Evolutionary conservation across 164 flowering plant genomes (phyloP).

Genomic region (Stephania yunnanensis): DNA sequence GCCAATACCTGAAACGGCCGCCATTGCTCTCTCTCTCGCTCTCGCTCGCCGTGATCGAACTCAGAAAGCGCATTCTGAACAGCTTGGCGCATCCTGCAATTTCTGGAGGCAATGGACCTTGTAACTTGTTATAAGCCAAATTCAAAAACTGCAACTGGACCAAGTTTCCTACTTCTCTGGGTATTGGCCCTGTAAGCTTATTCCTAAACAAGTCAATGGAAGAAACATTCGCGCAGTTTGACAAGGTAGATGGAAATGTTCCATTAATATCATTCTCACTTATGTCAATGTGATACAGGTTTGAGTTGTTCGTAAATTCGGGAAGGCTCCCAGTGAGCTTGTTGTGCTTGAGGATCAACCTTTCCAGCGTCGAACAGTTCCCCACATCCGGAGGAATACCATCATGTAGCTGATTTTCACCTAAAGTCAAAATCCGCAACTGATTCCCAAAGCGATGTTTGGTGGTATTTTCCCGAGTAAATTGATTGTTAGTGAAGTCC

Average conservation of each 20-base stretch:
- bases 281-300: slow-evolving; percentile 37
- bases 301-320: slow-evolving; percentile 29
- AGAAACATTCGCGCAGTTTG: slow-evolving; percentile 42
- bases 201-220: slow-evolving; percentile 58
- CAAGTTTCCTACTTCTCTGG: slow-evolving; percentile 49
- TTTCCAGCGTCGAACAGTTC: slow-evolving; percentile 43
- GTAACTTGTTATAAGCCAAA: slow-evolving; percentile 49
- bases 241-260: slow-evolving; percentile 53
- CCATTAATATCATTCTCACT: slow-evolving; percentile 46
- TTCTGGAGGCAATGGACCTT: slow-evolving; percentile 53
- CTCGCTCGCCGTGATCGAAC: too few relatives aligned
- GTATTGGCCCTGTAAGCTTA: slow-evolving; percentile 51
- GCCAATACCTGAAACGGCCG: too few relatives aligned
- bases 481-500: slow-evolving; percentile 58
- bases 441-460: slow-evolving; percentile 44
- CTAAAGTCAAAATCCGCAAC: slow-evolving; percentile 39
- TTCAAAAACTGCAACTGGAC: slow-evolving; percentile 31
- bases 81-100: slow-evolving; percentile 40
- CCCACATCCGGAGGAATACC: slow-evolving; percentile 59
- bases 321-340: slow-evolving; percentile 58
- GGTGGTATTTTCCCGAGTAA: slow-evolving; percentile 71
- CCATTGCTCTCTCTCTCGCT: too few relatives aligned
- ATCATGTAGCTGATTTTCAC: slow-evolving; percentile 48
- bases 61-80: too few relatives aligned
- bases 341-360: slow-evolving; percentile 51